Evolutionary conservation across 495 filamentous ascomycete genomes (phyloP), one percentile per base, ranked within the genome.

Genomic region (Hypoxylon perforatum): DNA sequence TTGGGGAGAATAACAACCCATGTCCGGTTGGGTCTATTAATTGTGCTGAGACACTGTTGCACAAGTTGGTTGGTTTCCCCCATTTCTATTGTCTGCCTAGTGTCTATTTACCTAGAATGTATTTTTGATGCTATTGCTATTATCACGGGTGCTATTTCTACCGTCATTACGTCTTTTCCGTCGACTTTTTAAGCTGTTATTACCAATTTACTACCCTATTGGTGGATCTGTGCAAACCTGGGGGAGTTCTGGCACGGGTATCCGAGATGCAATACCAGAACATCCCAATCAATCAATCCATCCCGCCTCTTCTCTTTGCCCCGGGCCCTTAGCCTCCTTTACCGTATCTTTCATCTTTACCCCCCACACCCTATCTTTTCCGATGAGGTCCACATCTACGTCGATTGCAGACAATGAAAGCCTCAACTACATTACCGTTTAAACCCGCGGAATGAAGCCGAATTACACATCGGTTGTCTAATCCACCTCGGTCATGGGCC

Each of bases 381-480:
- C 67, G 67, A 66, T 33, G 51, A 55, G 57, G 42, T 70, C 67
- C 67, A 70, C 67, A 61, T 58, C 39, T 61, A 25, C 53, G 57
- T 60, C 10, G 46, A 54, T 44, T 35, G 6, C 18, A 60, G 49
- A 60, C 52, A 55, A 65, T 65, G 41, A 49, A 11, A 60, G 55
- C 55, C 47, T 59, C 55, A 61, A 67, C 57, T 41, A 54, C 57
- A 50, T 58, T 56, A 57, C 61, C 53, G 57, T 53, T 62, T 60
- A 36, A 35, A 55, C 57, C 62, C 57, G 58, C 61, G 19, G 42
- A 48, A 61, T 64, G 66, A 62, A 52, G 61, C 66, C 61, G 60
- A 64, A 61, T 23, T 64, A 51, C 35, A 55, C 18, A 38, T 57
- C 51, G 66, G 50, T 59, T 64, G 51, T 69, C 54, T 66, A 28